Evolutionary conservation across 345 rosid genomes (phyloP), one percentile per base, ranked within the genome.

Genomic region (Leavenworthia alabamica): DNA sequence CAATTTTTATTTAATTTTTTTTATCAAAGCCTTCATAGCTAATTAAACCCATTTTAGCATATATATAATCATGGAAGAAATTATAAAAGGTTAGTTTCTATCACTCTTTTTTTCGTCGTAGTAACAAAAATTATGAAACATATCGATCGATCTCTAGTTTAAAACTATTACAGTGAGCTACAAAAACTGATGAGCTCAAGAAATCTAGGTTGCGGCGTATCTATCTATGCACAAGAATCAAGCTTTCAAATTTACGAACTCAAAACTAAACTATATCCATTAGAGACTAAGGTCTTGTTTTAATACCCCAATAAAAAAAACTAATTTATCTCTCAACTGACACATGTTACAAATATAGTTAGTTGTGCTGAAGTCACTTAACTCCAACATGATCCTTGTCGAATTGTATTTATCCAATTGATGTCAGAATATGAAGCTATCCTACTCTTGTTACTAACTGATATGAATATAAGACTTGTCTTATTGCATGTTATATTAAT

Each of bases 351-450:
- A 56, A 56, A 46, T 24, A n/a, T 27, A 46, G 63, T 56, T 47
- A 20, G 56, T 56, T 66, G 22, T 12, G 56, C 41, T 67, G 51
- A 67, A 57, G 71, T 47, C 64, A 56, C 48, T 35, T 19, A 24
- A n/a, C 49, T 46, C 41, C 49, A 56, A 36, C 64, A 67, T 48
- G 64, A 57, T 48, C 51, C 43, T 39, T 40, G 35, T 57, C 72
- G 58, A 67, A 54, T 70, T 53, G 62, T 45, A 36, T 27, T 50
- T 17, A 54, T 70, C 56, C 32, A 62, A 17, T 9, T 69, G 24
- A 39, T 57, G 72, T 57, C 73, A 61, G 60, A 41, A 49, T 57
- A 39, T 33, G 14, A 36, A 59, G 28, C 15, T 12, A 43, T 17
- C 26, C 39, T 8, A 15, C 46, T 26, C 22, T 24, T 47, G 56